Evolutionary conservation across 805 yeast species (phyloP).

Genomic region (Candida tallmaniae): DNA sequence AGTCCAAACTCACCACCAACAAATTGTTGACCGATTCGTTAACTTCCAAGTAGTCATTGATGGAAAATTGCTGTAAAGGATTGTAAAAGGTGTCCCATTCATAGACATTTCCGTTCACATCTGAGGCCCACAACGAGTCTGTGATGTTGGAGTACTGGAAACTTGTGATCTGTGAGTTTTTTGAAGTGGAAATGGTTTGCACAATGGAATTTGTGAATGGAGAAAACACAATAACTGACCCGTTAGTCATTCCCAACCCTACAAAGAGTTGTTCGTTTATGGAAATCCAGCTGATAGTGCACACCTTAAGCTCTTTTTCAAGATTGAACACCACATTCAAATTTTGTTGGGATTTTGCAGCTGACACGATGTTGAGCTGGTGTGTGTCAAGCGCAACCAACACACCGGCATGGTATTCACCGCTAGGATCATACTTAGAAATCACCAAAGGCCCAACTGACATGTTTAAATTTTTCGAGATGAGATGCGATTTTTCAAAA

Average conservation of each 20-base stretch:
- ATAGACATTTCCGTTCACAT: conserved; percentile 50
- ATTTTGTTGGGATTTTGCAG: conserved; percentile 36
- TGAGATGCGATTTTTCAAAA: background rate
- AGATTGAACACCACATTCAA: conserved; percentile 48
- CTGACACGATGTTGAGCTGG: conserved; percentile 58
- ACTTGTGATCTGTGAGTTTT: conserved; percentile 45
- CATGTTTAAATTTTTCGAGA: background rate
- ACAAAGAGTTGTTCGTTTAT: conserved; percentile 36
- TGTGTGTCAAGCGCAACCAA: conserved; percentile 68
- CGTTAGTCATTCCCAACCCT: conserved; percentile 62
- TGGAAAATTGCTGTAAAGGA: conserved; percentile 37
- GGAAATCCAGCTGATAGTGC: conserved; percentile 52
- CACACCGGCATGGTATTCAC: conserved; percentile 61
- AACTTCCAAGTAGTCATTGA: conserved; percentile 32
- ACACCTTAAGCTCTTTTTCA: conserved; percentile 46
- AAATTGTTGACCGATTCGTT: conserved; percentile 30
- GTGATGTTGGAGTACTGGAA: conserved; percentile 42
- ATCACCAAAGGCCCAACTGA: conserved; percentile 22
- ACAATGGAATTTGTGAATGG: conserved; percentile 59
- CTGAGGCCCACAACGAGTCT: conserved; percentile 54
- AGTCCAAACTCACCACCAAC: conserved; percentile 23
- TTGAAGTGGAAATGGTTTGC: conserved; percentile 45
- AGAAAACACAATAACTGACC: conserved; percentile 60
- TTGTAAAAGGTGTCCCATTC: conserved; percentile 58
- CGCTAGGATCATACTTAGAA: conserved; percentile 57